Percentiles rank a stretch among this genome's conserved stretches.
phyloP scores from a whole-genome alignment of 2,329 filamentous ascomycete species.

The Lithohypha guttulata region DNA sequence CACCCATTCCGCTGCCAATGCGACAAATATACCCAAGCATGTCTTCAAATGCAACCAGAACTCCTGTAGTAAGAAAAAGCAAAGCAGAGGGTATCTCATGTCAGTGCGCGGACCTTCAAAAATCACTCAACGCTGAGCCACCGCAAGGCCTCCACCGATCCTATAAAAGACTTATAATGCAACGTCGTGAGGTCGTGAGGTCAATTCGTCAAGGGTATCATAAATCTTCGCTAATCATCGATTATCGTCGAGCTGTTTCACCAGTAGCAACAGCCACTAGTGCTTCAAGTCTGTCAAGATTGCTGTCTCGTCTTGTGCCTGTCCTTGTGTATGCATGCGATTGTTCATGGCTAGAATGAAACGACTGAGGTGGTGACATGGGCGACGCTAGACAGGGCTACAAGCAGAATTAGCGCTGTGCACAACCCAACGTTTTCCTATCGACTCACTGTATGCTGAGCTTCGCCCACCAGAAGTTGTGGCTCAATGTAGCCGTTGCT shows the following conservation, averaged over 20 bases:
- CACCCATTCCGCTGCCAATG: no score
- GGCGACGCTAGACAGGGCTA: slow-evolving; percentile 7
- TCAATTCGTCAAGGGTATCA: slow-evolving; percentile 1
- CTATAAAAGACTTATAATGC: neutral
- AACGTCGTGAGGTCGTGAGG: slow-evolving; percentile 8
- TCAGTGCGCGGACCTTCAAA: neutral
- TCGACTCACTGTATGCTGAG: slow-evolving; percentile 10
- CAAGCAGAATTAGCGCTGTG: slow-evolving; percentile 9
- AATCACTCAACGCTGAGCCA: slow-evolving; percentile 5
- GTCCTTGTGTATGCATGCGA: no score
- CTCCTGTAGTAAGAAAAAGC: neutral
- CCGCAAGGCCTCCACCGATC: neutral
- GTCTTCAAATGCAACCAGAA: neutral
- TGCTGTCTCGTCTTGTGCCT: slow-evolving; percentile 24
- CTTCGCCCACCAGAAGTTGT: slow-evolving; percentile 20
- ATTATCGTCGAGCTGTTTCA: slow-evolving; percentile 24
- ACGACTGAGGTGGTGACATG: neutral
- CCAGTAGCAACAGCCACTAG: slow-evolving; percentile 41
- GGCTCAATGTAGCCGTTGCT: slow-evolving; percentile 38
- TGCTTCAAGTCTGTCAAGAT: slow-evolving; percentile 40
- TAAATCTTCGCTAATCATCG: no score
- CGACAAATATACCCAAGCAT: no score
- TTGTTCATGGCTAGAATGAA: no score
- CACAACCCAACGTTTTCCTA: slow-evolving; percentile 1
- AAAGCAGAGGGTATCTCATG: slow-evolving; percentile 8